Base-by-base conservation (phyloP, 1,284 basidiomycete species). In the Naganishia cerealis region DNA sequence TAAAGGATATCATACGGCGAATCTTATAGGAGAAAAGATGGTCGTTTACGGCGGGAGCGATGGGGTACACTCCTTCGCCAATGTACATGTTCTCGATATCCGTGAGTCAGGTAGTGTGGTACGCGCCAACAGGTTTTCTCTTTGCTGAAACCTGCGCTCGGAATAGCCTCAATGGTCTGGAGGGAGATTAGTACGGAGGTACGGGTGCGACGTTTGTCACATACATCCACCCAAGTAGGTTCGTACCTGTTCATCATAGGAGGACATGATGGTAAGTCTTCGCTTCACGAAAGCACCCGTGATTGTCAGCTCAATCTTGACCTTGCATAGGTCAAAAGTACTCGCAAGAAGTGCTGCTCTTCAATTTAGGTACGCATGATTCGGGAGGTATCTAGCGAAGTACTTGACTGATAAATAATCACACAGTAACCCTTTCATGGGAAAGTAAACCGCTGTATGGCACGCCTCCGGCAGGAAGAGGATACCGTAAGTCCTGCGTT, bases 1-100 rank as follows among this genome's bases (percentile, higher is more conserved):
- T 39, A 86, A 92, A 65, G 93, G 93, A 0, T 96, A 96, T 75
- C 93, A 95, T 79, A 92, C 92, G 0, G 89, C 91, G 42, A 94
- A 92, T 75, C 82, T 95, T 24, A 86, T 94, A 2, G 89, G 89
- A 42, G 88, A 90, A 73, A 86, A 91, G 71, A 81, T 81, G 78
- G 67, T 82, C 38, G 77, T 81, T 9, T 79, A 76, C 66, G 81
- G 81, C 2, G 81, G 81, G 3, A 79, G 80, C 58, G 82, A 84
- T 71, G 82, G 83, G 1, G 80, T 82, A 67, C 80, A 90, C 86
- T 80, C 79, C 68, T 94, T 93, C 77, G 88, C 87, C 26, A 91
- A 95, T 77, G 86, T 95, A 1, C 94, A 92, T 87, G 88, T 89
- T 71, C 81, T 96, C 70, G 87, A 93, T 76, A 83, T 96, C 29